Percentiles rank a stretch among this genome's conserved stretches.
Evolutionary conservation across 202 grass and related monocot genomes (phyloP).

Genomic region (Eragrostis tef): DNA sequence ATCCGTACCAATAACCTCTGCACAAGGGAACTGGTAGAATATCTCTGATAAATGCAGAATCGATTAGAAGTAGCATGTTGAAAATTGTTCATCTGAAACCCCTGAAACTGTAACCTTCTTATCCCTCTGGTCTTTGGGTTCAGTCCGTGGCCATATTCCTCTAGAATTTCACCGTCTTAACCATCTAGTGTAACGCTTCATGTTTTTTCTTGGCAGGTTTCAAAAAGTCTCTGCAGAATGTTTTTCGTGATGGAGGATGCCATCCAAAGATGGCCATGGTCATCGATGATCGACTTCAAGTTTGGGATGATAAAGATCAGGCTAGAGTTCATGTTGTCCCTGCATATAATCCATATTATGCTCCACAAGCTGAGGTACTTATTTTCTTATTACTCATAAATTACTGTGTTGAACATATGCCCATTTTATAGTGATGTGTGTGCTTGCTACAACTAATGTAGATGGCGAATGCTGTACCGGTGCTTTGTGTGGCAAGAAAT

Average conservation of each 20-base stretch:
- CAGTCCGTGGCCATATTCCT: not conserved
- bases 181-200: not conserved
- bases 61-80: not conserved
- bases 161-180: not conserved
- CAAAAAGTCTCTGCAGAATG: constrained; percentile 84
- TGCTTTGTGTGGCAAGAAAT: constrained; percentile 98
- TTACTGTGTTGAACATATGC: constrained; percentile 33
- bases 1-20: constrained; percentile 5
- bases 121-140: not conserved
- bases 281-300: constrained; percentile 88
- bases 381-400: constrained; percentile 40
- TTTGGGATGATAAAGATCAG: constrained; percentile 98
- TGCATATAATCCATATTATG: constrained; percentile 88
- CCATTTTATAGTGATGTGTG: constrained; percentile 26
- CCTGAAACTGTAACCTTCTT: constrained; percentile 11
- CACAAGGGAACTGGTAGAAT: constrained; percentile 7
- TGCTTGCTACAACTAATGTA: constrained; percentile 53
- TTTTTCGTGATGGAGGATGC: constrained; percentile 79
- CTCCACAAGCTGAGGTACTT: constrained; percentile 91
- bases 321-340: constrained; percentile 96
- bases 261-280: constrained; percentile 99
- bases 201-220: constrained; percentile 50
- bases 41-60: constrained; percentile 4
- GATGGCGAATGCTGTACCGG: constrained; percentile 84
- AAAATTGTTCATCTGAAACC: constrained; percentile 16